These are phyloP conservation scores for Mercurialis annua DNA, from an alignment of 345 rosid species.

Conservation along the genomic window DNA sequence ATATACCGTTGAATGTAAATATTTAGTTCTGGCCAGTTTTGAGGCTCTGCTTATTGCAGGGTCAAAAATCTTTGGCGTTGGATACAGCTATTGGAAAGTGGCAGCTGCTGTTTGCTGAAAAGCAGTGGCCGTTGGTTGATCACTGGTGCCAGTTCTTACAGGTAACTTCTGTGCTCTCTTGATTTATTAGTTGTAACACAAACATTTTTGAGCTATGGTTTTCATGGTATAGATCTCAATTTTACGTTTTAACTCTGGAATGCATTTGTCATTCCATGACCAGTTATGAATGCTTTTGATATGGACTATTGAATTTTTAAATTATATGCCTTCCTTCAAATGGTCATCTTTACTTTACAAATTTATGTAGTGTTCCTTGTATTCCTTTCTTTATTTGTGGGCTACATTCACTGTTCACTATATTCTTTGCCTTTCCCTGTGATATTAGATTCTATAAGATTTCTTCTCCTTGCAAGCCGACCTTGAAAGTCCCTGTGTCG, in stretches of 20 bases:
- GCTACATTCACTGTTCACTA: neutral
- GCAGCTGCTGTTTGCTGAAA: conserved; percentile 95
- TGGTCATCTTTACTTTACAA: neutral
- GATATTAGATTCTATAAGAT: neutral
- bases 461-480: neutral
- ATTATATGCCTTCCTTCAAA: conserved; percentile 14
- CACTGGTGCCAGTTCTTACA: conserved; percentile 98
- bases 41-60: conserved; percentile 40
- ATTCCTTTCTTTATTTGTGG: conserved; percentile 19
- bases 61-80: conserved; percentile 93
- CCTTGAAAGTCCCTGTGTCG: neutral
- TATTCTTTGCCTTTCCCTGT: conserved; percentile 10
- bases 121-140: conserved; percentile 85
- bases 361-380: neutral
- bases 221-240: neutral
- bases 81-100: conserved; percentile 99
- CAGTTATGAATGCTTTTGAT: too few species aligned
- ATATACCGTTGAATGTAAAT: conserved; percentile 2
- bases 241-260: neutral
- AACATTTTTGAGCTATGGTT: too few species aligned
- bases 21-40: neutral
- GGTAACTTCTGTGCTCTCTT: conserved; percentile 37
- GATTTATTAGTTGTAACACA: neutral
- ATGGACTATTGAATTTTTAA: too few species aligned
- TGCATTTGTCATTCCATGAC: too few species aligned